Evolutionary conservation across 345 rosid species (phyloP), one percentile per base, ranked within the genome.

Genomic region (Xanthoceras sorbifolium): DNA sequence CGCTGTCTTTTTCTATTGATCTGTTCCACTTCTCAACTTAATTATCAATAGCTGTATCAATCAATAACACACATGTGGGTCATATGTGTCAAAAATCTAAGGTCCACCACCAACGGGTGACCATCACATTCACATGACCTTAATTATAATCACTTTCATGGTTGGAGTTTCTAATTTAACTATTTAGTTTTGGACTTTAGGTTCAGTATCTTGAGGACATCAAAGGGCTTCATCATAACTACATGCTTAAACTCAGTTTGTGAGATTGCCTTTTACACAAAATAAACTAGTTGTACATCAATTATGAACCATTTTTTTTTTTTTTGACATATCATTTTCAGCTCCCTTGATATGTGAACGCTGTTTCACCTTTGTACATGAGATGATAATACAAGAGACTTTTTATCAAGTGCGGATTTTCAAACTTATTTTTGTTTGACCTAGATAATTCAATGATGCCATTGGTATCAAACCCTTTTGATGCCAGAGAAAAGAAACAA

Each of bases 401-500:
- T n/a, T n/a, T n/a, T n/a, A n/a, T n/a, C n/a, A n/a, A n/a, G n/a
- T n/a, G n/a, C n/a, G n/a, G n/a, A n/a, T n/a, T n/a, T n/a, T n/a
- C n/a, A n/a, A n/a, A n/a, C n/a, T n/a, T n/a, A n/a, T n/a, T n/a
- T n/a, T n/a, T n/a, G n/a, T n/a, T n/a, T n/a, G n/a, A n/a, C n/a
- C n/a, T n/a, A n/a, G n/a, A n/a, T 50, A 63, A 26, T 26, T 73
- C 70, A 71, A 75, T 77, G 62, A 72, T 67, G 55, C 36, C 73
- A 70, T 61, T 42, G 62, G 44, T 72, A 42, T 65, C 74, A 76
- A 50, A 36, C 23, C 23, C 75, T 76, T 73, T 54, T 31, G 59
- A 67, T 67, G 52, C 26, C 72, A 65, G 61, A 29, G 46, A 64
- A 31, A 52, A 38, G 29, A 77, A 46, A 71, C 60, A 69, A 6